phyloP scores from a whole-genome alignment of 345 rosid species.

The Euphorbia lathyris region DNA sequence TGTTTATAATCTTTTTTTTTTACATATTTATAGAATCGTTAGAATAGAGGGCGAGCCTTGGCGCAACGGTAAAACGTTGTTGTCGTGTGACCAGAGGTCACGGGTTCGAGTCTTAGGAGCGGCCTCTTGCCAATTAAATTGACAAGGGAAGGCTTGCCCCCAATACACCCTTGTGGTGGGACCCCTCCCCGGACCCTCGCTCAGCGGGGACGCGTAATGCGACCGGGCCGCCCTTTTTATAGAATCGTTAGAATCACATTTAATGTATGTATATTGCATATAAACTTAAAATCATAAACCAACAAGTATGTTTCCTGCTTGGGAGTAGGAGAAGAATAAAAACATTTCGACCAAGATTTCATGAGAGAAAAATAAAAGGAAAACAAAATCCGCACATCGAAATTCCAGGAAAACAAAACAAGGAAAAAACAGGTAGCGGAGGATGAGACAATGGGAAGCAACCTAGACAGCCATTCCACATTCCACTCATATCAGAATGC shows the following conservation, averaged over 20 bases:
- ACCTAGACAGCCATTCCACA: not conserved
- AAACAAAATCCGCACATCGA: not conserved
- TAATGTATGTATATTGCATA: slow-evolving; percentile 3
- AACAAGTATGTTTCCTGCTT: not conserved
- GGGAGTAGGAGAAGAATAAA: slow-evolving; percentile 3
- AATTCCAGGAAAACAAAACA: not conserved
- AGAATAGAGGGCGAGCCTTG: no score
- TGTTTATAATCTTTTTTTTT: no score
- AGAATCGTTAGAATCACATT: not conserved
- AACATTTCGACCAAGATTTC: not conserved
- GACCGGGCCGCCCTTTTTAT: no score
- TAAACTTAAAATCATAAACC: not conserved
- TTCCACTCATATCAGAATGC: not conserved
- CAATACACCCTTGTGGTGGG: no score
- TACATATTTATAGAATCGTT: not conserved
- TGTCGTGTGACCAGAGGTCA: no score
- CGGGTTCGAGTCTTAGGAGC: no score
- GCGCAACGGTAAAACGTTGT: no score
- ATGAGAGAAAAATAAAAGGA: not conserved
- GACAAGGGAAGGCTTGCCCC: no score
- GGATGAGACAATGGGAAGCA: not conserved
- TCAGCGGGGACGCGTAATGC: no score
- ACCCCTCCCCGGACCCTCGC: no score
- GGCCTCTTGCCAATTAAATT: no score
- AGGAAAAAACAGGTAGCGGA: not conserved